Evolutionary conservation across 2,329 filamentous ascomycete species (phyloP), one percentile per base, ranked within the genome.

Genomic region (Blastomyces silverae): DNA sequence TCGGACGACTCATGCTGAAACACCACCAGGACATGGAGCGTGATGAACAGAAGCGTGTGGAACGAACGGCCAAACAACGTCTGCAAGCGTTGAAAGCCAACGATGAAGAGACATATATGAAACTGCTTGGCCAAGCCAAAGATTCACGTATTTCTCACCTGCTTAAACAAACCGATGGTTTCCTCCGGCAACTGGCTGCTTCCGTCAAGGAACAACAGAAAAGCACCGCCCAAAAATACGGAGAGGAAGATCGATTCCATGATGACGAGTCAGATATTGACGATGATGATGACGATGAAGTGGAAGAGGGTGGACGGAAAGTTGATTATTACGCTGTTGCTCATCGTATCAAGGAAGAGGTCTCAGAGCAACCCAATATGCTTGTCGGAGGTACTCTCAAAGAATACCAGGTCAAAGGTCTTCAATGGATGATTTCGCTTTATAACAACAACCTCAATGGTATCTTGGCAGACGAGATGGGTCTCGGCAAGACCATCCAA

Each of bases 391-490:
- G 94, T 74, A 90, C 83, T 13, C 83, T 99, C 70, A 99, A 99
- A 78, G 94, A 99, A 76, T 99, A 99, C 78, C 94, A 99, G 79
- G 71, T 99, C 79, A 97, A 97, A 86, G 94, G 94, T 84, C 81
- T 99, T 59, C 93, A 99, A 77, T 99, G 94, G 94, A 99, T 99
- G 94, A 88, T 99, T 67, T 99, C 94, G 17, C 84, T 99, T 17
- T 99, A 97, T 85, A 99, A 99, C 87, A 99, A 99, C 83, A 99
- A 97, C 79, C 85, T 99, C 69, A 99, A 99, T 77, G 94, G 94
- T 84, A 97, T 99, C 70, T 82, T 99, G 72, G 94, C 94, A 66
- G 94, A 99, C 73, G 94, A 99, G 79, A 99, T 99, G 94, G 94
- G 94, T 88, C 90, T 99, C 69, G 94, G 94, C 77, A 99, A 99